phyloP scores from a whole-genome alignment of 495 filamentous ascomycete genomes.

The Penicillium coprophilum region DNA sequence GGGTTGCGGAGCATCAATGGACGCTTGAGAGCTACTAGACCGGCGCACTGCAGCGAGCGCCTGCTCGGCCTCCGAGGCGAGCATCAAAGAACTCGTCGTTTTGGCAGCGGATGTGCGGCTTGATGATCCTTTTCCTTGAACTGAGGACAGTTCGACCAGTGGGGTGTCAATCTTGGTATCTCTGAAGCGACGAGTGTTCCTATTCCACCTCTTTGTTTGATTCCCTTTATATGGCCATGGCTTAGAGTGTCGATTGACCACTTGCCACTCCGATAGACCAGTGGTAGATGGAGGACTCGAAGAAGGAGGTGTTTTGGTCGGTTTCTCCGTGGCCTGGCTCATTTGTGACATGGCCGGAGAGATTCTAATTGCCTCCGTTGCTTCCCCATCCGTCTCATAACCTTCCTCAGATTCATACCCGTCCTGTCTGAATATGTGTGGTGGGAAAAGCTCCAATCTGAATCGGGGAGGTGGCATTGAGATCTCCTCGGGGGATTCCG shows the following conservation, averaged over 20 bases:
- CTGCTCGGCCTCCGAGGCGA: conserved; percentile 37
- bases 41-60: conserved; percentile 43
- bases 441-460: conserved; percentile 37
- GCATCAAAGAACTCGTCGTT: conserved; percentile 23
- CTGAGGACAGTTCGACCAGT: conserved; percentile 31
- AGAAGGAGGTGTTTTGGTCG: conserved; percentile 27
- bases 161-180: conserved; percentile 36
- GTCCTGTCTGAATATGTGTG: conserved; percentile 38
- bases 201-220: conserved; percentile 17
- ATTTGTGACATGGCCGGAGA: conserved; percentile 40
- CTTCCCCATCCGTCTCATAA: conserved; percentile 48
- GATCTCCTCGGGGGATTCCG: conserved; percentile 40
- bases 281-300: conserved; percentile 24
- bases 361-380: conserved; percentile 16
- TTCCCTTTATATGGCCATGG: conserved; percentile 16
- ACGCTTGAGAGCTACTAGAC: conserved; percentile 31
- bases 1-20: conserved; percentile 13
- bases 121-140: conserved; percentile 39
- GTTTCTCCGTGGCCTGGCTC: conserved; percentile 35
- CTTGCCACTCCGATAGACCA: conserved; percentile 40
- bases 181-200: conserved; percentile 32
- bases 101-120: conserved; percentile 24
- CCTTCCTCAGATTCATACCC: conserved; percentile 37
- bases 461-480: conserved; percentile 24
- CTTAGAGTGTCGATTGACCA: conserved; percentile 34